These are phyloP conservation scores for Pachysandra terminalis DNA, from an alignment of 164 flowering plant species.

Conservation along the genomic window DNA sequence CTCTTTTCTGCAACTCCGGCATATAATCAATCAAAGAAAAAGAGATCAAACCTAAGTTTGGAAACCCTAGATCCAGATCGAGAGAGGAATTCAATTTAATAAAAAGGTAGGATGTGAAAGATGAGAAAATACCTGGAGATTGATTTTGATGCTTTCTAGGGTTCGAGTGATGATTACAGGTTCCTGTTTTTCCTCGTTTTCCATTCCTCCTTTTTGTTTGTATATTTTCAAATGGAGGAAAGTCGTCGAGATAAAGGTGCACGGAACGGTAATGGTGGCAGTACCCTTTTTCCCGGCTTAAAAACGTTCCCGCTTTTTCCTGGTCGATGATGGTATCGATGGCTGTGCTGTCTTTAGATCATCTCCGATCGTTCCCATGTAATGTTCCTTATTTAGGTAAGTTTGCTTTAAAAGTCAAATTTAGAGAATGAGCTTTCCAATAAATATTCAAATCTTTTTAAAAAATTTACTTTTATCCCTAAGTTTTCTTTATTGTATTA, in stretches of 20 bases:
- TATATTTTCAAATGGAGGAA: too few relatives aligned
- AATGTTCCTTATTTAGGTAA: too few relatives aligned
- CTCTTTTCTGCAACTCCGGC: constrained; percentile 36
- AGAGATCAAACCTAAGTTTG: background rate
- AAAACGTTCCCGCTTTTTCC: background rate
- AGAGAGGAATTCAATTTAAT: too few relatives aligned
- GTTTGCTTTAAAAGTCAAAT: too few relatives aligned
- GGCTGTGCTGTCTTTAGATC: too few relatives aligned
- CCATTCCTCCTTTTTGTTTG: background rate
- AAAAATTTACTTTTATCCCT: too few relatives aligned
- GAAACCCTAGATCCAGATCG: background rate
- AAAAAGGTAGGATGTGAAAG: background rate
- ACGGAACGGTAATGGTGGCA: background rate
- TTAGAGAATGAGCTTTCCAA: too few relatives aligned
- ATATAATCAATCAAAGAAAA: constrained; percentile 2
- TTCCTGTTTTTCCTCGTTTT: constrained; percentile 8
- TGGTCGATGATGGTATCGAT: background rate
- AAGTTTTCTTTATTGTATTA: too few relatives aligned
- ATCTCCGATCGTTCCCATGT: too few relatives aligned
- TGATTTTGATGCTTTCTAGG: background rate
- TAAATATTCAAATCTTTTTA: too few relatives aligned
- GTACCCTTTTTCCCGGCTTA: background rate
- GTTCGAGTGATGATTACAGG: constrained; percentile 14
- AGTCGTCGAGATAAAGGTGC: background rate
- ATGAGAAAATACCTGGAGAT: background rate